Conservation (phyloP, 176 grass and related monocot species). For the Aegilops sharonensis region DNA sequence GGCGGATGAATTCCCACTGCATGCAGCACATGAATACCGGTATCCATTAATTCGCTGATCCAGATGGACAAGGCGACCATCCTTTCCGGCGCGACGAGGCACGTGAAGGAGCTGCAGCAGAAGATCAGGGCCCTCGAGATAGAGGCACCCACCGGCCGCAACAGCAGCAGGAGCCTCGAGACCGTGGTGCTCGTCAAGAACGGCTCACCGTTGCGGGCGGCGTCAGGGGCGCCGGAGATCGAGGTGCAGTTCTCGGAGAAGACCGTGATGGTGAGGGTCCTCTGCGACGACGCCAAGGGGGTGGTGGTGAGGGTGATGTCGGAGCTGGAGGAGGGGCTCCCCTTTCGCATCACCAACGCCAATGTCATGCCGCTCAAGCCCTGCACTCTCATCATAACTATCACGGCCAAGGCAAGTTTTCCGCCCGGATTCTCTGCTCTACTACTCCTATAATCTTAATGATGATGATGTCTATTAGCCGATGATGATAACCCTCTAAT, state of each 20-base stretch:
- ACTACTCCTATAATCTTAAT: too few relatives aligned
- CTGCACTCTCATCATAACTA: not conserved
- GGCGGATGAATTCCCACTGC: too few relatives aligned
- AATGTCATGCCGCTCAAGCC: conserved; percentile 51
- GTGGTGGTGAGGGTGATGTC: conserved; percentile 50
- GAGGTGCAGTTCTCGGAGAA: conserved; percentile 45
- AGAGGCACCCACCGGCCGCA: conserved; percentile 17
- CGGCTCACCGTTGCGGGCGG: not conserved
- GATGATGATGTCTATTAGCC: too few relatives aligned
- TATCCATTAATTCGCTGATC: not conserved
- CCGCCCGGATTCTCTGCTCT: too few relatives aligned
- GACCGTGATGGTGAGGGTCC: conserved; percentile 57
- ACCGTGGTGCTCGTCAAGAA: conserved; percentile 37
- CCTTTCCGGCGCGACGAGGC: conserved; percentile 48
- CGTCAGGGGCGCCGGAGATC: conserved; percentile 37
- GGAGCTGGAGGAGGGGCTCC: conserved; percentile 49
- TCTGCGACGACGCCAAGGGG: conserved; percentile 44
- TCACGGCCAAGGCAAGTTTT: too few relatives aligned
- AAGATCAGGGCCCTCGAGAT: conserved; percentile 45
- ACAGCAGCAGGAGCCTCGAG: conserved; percentile 25
- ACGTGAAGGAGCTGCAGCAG: conserved; percentile 58
- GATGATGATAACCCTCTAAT: too few relatives aligned
- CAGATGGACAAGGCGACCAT: conserved; percentile 82
- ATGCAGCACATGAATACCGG: too few relatives aligned
- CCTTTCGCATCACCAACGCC: conserved; percentile 46